Base-by-base conservation (phyloP, 177 flowering plant species). In the Vitis hybrid region DNA sequence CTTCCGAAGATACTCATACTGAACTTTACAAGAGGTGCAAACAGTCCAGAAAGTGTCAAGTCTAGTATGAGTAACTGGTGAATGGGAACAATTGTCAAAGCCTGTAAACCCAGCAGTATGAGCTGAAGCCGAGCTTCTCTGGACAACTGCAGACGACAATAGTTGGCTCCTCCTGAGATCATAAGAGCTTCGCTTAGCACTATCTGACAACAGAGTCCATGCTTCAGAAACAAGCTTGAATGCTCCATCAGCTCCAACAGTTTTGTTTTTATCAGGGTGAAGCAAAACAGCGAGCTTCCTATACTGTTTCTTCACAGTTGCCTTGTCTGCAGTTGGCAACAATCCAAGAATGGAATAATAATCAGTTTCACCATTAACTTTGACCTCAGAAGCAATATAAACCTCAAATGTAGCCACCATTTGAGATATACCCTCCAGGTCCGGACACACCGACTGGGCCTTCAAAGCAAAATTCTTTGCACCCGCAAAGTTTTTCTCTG, bases 191-290 rank as follows among this genome's bases (percentile, higher is more conserved):
- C 86, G 80, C 72, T 81, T 82, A n/a, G 32, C 24, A 67, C 62
- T 68, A 68, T 88, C 90, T 10, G 90, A 86, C 68, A 90, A 65
- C 46, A 84, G 46, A 11, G 81, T 81, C 94, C 91, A 88, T 2
- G 94, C 97, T 65, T 91, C 93, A 24, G 93, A 88, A 30, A 91
- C 82, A 60, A 90, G 88, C 63, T 84, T 87, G 75, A 91, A 90
- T 32, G 93, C 97, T 14, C 90, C 94, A 72, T 90, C 97, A 57
- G 94, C 91, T 67, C 91, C 91, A 12, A 83, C 84, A 54, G 80
- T 73, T 74, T 84, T 86, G 80, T 91, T 91, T 81, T 90, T 90
- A 66, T 91, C 91, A 56, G 93, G 93, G 72, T 91, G 94, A 50
- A 91, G 91, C 68, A 91, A 71, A 68, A 91, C 86, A 30, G 91